Conservation (phyloP, 768 basidiomycete species). For the Suillus hirtellus region DNA sequence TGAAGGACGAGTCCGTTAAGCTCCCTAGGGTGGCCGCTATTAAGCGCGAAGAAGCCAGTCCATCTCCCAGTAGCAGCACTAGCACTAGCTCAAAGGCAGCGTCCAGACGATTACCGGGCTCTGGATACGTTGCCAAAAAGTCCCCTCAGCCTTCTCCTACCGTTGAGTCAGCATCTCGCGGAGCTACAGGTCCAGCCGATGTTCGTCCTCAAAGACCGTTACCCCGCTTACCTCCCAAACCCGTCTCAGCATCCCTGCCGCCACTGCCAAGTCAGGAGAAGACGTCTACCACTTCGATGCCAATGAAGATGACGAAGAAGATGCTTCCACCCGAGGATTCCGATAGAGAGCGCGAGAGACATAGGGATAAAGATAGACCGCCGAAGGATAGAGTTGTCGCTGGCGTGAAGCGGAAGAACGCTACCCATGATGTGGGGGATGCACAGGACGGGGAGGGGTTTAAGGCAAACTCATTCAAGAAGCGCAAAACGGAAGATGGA, state of each 20-base stretch:
- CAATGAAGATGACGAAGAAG: slow-evolving; percentile 23
- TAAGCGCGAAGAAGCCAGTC: slow-evolving; percentile 27
- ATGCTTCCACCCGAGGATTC: slow-evolving; percentile 28
- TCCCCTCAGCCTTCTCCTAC: slow-evolving; percentile 24
- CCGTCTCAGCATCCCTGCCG: slow-evolving; percentile 30
- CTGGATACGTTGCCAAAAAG: slow-evolving; percentile 46
- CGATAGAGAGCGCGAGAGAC: slow-evolving; percentile 25
- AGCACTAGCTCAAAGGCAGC: slow-evolving; percentile 21
- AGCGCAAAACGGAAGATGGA: slow-evolving; percentile 44
- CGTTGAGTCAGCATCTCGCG: slow-evolving; percentile 19
- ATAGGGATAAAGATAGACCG: slow-evolving; percentile 25
- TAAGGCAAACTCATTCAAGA: slow-evolving; percentile 33
- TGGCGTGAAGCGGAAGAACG: slow-evolving; percentile 43
- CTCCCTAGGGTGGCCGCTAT: slow-evolving; percentile 32
- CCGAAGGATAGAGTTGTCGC: slow-evolving; percentile 26
- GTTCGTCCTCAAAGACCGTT: slow-evolving; percentile 29
- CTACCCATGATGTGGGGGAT: slow-evolving; percentile 32
- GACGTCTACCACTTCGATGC: slow-evolving; percentile 17
- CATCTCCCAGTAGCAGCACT: slow-evolving; percentile 16
- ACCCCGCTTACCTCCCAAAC: slow-evolving; percentile 35
- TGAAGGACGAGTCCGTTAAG: slow-evolving; percentile 47
- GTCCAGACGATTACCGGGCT: slow-evolving; percentile 45
- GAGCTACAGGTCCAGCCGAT: slow-evolving; percentile 29
- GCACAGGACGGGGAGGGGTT: slow-evolving; percentile 24
- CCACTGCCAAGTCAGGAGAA: slow-evolving; percentile 28